Evolutionary conservation across 78 protist species (phyloP).

Genomic region (slime mould (Dictyostelium discoideum)): dicty_2.7 NC_007088.5:6913501-6914000

Average conservation of each 20-base stretch:
- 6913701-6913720: conserved; percentile 40
- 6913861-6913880: not conserved
- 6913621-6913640: conserved; percentile 41
- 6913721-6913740: conserved; percentile 32
- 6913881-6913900: not conserved
- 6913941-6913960: not conserved
- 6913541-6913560: not conserved
- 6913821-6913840: conserved; percentile 15
- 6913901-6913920: not conserved
- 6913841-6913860: conserved; percentile 2
- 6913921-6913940: not conserved
- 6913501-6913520: conserved; percentile 31
- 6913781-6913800: conserved; percentile 30
- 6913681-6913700: not conserved
- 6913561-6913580: conserved; percentile 47
- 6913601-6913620: not conserved
- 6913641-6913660: conserved; percentile 12
- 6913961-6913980: not conserved
- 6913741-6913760: conserved; percentile 39
- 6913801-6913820: conserved; percentile 35
- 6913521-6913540: conserved; percentile 59
- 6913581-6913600: conserved; percentile 38
- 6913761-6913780: conserved; percentile 66
- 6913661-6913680: conserved; percentile 34
- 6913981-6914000: not conserved